These are phyloP conservation scores for Poa pratensis DNA, from an alignment of 176 grass and related monocot genomes.

Conservation along the genomic window DNA sequence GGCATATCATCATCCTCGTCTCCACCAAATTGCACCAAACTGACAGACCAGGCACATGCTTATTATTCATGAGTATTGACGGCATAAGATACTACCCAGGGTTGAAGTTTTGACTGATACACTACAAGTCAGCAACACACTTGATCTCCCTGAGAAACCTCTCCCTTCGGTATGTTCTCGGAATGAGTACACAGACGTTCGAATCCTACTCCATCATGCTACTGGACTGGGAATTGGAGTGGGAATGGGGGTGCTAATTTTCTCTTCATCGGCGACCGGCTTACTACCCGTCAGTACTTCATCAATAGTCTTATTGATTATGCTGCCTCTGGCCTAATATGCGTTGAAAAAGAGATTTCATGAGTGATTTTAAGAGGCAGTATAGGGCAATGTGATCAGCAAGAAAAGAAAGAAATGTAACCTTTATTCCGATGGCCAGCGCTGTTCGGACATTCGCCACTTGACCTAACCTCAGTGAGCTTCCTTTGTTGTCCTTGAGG, in stretches of 20 bases:
- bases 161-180: background rate
- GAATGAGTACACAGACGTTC: background rate
- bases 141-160: background rate
- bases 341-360: constrained; percentile 20
- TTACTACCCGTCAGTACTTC: constrained; percentile 36
- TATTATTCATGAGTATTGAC: background rate
- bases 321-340: constrained; percentile 46
- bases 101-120: background rate
- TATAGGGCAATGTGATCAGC: background rate
- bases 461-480: constrained; percentile 85
- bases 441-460: constrained; percentile 76
- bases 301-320: constrained; percentile 51
- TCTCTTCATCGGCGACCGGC: background rate
- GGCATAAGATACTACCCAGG: background rate
- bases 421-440: constrained; percentile 88
- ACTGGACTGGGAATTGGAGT: background rate
- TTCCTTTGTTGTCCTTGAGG: constrained; percentile 83
- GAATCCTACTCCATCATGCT: background rate
- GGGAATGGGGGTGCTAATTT: background rate
- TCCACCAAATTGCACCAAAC: background rate
- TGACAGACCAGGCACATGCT: background rate
- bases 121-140: background rate
- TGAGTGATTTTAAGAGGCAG: constrained; percentile 3
- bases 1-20: background rate
- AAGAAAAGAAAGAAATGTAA: constrained; percentile 38